A percentile compares a stretch with the other conserved stretches of the same genome.
phyloP scores from a whole-genome alignment of 345 rosid genomes.

The Chamaenerion angustifolium region DNA sequence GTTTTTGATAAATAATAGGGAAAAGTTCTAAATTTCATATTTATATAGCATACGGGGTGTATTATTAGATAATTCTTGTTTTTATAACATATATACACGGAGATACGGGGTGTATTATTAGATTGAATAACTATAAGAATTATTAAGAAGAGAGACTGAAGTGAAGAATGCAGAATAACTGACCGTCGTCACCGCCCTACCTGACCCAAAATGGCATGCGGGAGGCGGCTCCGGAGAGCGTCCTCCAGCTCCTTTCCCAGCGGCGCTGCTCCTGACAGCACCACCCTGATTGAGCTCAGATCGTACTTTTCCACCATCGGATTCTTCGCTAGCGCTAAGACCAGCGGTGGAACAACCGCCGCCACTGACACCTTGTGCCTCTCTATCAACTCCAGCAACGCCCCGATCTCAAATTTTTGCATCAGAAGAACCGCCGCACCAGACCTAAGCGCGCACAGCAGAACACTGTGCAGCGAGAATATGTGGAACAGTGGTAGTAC shows the following conservation, averaged over 20 bases:
- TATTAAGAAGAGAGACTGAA: not conserved
- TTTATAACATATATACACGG: not conserved
- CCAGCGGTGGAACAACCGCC: conserved; percentile 83
- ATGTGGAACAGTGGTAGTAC: conserved; percentile 82
- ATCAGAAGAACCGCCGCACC: conserved; percentile 69
- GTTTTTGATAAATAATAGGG: too few species aligned
- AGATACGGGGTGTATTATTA: not conserved
- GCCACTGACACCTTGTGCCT: conserved; percentile 57
- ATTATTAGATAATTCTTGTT: conserved; percentile 54
- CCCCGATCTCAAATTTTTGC: conserved; percentile 81
- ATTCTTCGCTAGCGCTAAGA: conserved; percentile 67
- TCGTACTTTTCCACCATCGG: conserved; percentile 51
- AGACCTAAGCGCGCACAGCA: conserved; percentile 50
- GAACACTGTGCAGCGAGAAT: conserved; percentile 62
- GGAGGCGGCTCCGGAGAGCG: conserved; percentile 48
- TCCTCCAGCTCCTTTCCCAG: conserved; percentile 80
- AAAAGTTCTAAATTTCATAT: too few species aligned
- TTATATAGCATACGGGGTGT: conserved; percentile 47
- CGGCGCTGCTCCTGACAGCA: conserved; percentile 93
- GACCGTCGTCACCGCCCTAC: conserved; percentile 19
- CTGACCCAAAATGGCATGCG: conserved; percentile 80
- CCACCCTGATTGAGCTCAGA: conserved; percentile 53
- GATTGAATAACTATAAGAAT: too few species aligned
- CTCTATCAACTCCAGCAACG: conserved; percentile 57
- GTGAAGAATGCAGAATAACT: not conserved